Conservation (phyloP, 2,329 filamentous ascomycete genomes). For the Fusarium sp. region DNA sequence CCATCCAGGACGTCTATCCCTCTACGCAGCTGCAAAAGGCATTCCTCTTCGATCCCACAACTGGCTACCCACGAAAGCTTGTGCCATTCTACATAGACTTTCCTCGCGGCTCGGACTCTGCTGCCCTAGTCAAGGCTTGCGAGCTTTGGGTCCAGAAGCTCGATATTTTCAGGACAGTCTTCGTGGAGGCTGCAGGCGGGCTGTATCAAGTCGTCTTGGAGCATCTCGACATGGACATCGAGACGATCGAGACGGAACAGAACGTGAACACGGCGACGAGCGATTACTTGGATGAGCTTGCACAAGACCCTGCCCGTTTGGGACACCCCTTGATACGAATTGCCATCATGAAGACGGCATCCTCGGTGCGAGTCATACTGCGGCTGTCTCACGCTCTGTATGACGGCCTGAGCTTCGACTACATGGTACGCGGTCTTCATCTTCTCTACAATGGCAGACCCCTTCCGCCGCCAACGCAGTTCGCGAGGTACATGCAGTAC, state of each 20-base stretch:
- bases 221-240: background rate
- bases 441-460: slow-evolving; percentile 19
- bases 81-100: slow-evolving; percentile 11
- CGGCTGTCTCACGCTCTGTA: slow-evolving; percentile 38
- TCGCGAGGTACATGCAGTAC: slow-evolving; percentile 30
- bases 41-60: slow-evolving; percentile 7
- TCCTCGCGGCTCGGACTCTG: background rate
- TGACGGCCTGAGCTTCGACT: slow-evolving; percentile 35
- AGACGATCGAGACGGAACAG: background rate
- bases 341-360: slow-evolving; percentile 9
- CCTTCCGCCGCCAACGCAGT: slow-evolving; percentile 21
- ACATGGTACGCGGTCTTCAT: slow-evolving; percentile 30
- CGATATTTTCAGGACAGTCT: slow-evolving; percentile 23
- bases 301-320: background rate
- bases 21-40: slow-evolving; percentile 7
- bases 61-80: background rate
- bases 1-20: background rate
- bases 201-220: slow-evolving; percentile 15
- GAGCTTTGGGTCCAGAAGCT: background rate
- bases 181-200: background rate
- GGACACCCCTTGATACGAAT: slow-evolving; percentile 6
- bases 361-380: slow-evolving; percentile 22
- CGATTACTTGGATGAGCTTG: slow-evolving; percentile 1
- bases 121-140: background rate
- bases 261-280: slow-evolving; percentile 7